phyloP scores from a whole-genome alignment of 345 rosid genomes.

The Brassica incana region DNA sequence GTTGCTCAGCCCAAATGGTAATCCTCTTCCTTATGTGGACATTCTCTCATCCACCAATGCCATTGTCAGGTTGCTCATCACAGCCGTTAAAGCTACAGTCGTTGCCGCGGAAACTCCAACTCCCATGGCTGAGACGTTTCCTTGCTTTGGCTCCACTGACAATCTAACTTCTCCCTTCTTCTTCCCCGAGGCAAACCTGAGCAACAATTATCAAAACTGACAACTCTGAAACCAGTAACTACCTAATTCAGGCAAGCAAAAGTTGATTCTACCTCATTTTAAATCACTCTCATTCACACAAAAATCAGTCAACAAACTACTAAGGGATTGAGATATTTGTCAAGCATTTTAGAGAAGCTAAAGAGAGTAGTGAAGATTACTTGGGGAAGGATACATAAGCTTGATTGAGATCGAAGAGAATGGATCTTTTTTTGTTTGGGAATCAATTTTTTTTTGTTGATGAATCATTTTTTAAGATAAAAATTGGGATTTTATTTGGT shows the following conservation, averaged over 20 bases:
- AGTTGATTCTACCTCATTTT: background rate
- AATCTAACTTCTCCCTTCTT: too few relatives aligned
- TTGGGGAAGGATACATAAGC: slow-evolving; percentile 67
- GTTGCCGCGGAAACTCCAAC: slow-evolving; percentile 47
- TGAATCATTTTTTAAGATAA: background rate
- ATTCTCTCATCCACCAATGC: slow-evolving; percentile 60
- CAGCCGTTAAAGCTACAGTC: slow-evolving; percentile 56
- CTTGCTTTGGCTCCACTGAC: slow-evolving; percentile 18
- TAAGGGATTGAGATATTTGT: too few relatives aligned
- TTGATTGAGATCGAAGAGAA: slow-evolving; percentile 42
- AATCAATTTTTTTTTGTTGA: background rate
- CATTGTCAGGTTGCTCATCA: slow-evolving; percentile 67
- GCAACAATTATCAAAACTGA: slow-evolving; percentile 6
- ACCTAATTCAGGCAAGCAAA: background rate
- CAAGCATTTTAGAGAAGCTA: slow-evolving; percentile 42
- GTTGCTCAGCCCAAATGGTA: slow-evolving; percentile 32
- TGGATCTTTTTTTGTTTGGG: background rate
- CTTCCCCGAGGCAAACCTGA: too few relatives aligned
- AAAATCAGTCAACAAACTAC: slow-evolving; percentile 45
- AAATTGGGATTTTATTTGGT: background rate
- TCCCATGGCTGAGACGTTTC: slow-evolving; percentile 26
- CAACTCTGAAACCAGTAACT: slow-evolving; percentile 1
- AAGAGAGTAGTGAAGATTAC: slow-evolving; percentile 46
- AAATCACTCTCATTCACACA: slow-evolving; percentile 13
- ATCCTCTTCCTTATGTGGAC: too few relatives aligned